Percentiles rank a stretch among this genome's conserved stretches.
Evolutionary conservation across 257 asterid genomes (phyloP).

Genomic region (Haberlea rhodopensis): DNA sequence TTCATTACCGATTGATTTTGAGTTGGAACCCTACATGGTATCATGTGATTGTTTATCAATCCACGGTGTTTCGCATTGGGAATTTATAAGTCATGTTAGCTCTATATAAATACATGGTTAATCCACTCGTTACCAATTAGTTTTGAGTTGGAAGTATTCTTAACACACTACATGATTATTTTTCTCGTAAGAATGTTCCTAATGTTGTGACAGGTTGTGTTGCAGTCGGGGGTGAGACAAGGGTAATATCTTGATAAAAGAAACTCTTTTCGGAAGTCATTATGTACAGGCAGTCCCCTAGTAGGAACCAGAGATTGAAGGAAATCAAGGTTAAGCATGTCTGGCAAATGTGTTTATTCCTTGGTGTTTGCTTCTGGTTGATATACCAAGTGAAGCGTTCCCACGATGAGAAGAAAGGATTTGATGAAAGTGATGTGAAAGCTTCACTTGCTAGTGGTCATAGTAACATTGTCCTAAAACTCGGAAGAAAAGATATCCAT

Average conservation of each 20-base stretch:
- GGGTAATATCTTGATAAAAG: slow-evolving; percentile 18
- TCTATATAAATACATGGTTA: no score
- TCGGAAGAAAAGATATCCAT: slow-evolving; percentile 70
- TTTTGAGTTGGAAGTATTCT: no score
- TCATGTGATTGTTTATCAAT: no score
- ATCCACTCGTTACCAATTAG: no score
- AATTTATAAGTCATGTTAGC: no score
- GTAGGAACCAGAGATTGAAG: slow-evolving; percentile 72
- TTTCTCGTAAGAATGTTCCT: slow-evolving; percentile 4
- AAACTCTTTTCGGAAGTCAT: slow-evolving; percentile 27
- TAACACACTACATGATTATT: no score
- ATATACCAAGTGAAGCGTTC: slow-evolving; percentile 89
- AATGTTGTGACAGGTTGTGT: slow-evolving; percentile 28
- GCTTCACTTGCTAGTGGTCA: slow-evolving; percentile 23
- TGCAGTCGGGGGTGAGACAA: slow-evolving; percentile 14
- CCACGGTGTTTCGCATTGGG: no score
- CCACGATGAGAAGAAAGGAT: slow-evolving; percentile 69
- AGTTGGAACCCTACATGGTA: no score
- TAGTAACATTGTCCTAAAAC: slow-evolving; percentile 37
- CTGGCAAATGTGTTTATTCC: slow-evolving; percentile 69
- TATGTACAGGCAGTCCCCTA: slow-evolving; percentile 77
- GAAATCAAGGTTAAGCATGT: slow-evolving; percentile 60
- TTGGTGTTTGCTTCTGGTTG: slow-evolving; percentile 89
- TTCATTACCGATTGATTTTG: no score
- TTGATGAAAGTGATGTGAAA: slow-evolving; percentile 55